These are phyloP conservation scores for Candida xyloterini DNA, from an alignment of 805 yeast species.

Conservation along the genomic window DNA sequence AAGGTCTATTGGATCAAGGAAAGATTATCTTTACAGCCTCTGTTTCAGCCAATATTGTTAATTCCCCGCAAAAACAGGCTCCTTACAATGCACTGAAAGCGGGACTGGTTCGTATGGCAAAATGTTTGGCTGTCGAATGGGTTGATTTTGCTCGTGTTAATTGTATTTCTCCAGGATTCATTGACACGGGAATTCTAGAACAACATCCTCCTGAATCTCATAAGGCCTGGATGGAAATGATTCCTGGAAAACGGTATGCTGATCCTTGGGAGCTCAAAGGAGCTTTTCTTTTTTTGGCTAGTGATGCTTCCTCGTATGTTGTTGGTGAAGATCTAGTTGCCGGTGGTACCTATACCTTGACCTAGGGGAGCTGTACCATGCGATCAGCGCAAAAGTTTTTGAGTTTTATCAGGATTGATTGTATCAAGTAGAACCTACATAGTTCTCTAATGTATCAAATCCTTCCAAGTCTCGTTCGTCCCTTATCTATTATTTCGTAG, in stretches of 20 bases:
- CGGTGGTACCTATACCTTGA: constrained; percentile 46
- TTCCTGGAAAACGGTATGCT: constrained; percentile 49
- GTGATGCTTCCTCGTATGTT: constrained; percentile 50
- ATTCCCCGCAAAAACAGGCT: constrained; percentile 49
- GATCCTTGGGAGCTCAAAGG: constrained; percentile 47
- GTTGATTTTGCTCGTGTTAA: constrained; percentile 46
- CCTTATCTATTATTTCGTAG: too few species aligned
- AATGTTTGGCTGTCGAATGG: constrained; percentile 47
- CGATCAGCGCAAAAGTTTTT: too few species aligned
- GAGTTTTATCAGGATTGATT: too few species aligned
- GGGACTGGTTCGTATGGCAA: constrained; percentile 45
- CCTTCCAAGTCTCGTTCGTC: too few species aligned
- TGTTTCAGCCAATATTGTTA: constrained; percentile 53
- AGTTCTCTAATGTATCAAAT: too few species aligned
- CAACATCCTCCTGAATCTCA: constrained; percentile 24
- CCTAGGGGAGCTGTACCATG: constrained; percentile 14
- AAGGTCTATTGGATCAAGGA: not conserved
- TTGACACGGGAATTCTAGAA: constrained; percentile 39
- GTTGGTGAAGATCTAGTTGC: constrained; percentile 49
- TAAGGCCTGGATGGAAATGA: constrained; percentile 30
- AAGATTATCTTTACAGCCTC: constrained; percentile 48
- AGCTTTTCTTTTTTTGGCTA: constrained; percentile 49
- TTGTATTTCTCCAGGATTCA: constrained; percentile 26
- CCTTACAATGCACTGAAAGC: constrained; percentile 50
- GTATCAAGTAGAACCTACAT: too few species aligned